phyloP scores from a whole-genome alignment of 306 rosid species.

The Abrus precatorius region DNA sequence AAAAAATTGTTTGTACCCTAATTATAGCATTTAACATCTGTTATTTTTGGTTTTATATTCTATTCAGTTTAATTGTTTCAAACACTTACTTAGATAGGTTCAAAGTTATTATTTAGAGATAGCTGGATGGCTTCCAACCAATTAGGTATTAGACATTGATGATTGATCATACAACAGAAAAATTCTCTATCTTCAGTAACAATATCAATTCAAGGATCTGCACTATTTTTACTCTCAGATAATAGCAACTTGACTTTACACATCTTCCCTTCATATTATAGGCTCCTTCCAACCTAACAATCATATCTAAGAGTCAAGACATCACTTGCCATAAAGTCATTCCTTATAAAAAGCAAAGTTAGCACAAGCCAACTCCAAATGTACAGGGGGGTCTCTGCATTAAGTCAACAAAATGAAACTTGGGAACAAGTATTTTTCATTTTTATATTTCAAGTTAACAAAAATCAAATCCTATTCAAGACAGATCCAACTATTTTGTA shows the following conservation, averaged over 20 bases:
- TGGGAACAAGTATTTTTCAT: neutral
- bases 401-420: neutral
- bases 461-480: neutral
- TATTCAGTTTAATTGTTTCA: neutral
- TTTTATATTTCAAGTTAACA: neutral
- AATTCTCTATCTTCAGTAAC: neutral
- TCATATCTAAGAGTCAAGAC: neutral
- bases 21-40: neutral
- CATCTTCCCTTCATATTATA: neutral
- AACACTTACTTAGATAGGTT: neutral
- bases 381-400: neutral
- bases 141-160: neutral
- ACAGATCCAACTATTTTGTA: neutral
- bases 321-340: neutral
- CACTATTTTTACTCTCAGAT: slow-evolving; percentile 8
- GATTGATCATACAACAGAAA: neutral
- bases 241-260: neutral
- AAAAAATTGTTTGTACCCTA: neutral
- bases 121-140: neutral
- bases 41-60: neutral
- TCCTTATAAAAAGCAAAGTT: neutral
- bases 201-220: neutral
- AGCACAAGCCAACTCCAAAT: neutral
- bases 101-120: neutral
- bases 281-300: neutral